These are phyloP conservation scores for Endoconidiophora laricicola DNA, from an alignment of 2,329 filamentous ascomycete species.

Conservation along the genomic window DNA sequence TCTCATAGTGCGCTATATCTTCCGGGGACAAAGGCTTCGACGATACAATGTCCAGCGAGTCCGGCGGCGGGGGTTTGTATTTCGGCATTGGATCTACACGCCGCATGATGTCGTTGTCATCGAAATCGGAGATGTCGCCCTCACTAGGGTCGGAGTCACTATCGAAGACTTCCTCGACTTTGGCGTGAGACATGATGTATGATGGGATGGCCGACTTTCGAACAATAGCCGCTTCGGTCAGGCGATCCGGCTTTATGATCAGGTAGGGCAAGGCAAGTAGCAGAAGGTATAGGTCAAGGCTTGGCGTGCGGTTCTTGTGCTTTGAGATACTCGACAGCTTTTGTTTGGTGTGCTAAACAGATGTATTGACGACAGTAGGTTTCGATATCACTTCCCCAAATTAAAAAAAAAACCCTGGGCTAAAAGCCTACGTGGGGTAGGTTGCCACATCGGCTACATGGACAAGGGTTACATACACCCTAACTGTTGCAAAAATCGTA, in stretches of 20 bases:
- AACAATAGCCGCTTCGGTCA: background rate
- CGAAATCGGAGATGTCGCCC: slow-evolving; percentile 56
- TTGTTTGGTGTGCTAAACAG: no score
- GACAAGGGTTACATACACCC: no score
- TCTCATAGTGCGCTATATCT: background rate
- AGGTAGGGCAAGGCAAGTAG: background rate
- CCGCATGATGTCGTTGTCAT: slow-evolving; percentile 39
- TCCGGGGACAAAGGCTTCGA: slow-evolving; percentile 14
- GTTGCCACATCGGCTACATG: background rate
- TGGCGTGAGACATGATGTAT: slow-evolving; percentile 53
- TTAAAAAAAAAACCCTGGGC: background rate
- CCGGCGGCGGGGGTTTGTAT: slow-evolving; percentile 8
- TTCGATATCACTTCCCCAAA: no score
- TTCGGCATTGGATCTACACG: background rate
- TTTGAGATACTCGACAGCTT: no score
- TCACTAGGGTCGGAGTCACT: slow-evolving; percentile 78
- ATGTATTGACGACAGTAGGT: no score
- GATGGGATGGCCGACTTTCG: background rate
- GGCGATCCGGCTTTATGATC: background rate
- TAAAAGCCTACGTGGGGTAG: background rate
- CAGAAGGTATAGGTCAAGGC: background rate
- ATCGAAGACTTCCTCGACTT: slow-evolving; percentile 81
- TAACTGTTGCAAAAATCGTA: no score
- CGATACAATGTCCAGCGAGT: background rate
- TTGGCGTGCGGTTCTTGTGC: background rate